A percentile compares a stretch with the other conserved stretches of the same genome.
Conservation (phyloP, 495 filamentous ascomycete species). For the Xylaria acuta region DNA sequence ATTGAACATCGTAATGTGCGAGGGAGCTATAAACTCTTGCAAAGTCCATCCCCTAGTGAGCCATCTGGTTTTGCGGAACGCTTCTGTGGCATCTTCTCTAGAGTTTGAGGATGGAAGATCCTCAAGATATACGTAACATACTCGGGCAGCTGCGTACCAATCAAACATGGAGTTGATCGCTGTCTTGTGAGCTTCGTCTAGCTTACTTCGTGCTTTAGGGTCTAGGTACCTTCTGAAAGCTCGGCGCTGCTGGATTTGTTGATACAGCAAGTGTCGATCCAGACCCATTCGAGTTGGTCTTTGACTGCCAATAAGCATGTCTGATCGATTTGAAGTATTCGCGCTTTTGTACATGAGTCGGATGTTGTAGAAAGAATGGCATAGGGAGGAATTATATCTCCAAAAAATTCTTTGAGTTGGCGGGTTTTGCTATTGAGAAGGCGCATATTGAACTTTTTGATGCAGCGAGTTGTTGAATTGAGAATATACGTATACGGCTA, state of each 20-base stretch:
- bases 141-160: constrained; percentile 37
- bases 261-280: constrained; percentile 48
- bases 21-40: no score
- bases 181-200: not conserved
- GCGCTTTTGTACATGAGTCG: constrained; percentile 28
- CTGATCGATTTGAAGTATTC: constrained; percentile 35
- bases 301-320: constrained; percentile 23
- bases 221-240: constrained; percentile 37
- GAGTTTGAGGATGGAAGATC: no score
- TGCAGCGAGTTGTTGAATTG: not conserved
- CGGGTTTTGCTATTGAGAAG: constrained; percentile 41
- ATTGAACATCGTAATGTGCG: no score
- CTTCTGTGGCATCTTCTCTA: no score
- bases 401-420: constrained; percentile 41
- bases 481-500: not conserved
- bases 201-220: not conserved
- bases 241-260: constrained; percentile 49
- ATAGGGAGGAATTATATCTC: constrained; percentile 35
- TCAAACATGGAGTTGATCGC: constrained; percentile 55
- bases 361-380: constrained; percentile 41
- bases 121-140: constrained; percentile 41
- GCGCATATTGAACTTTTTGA: constrained; percentile 28
- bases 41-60: no score
- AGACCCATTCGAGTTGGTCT: constrained; percentile 36
- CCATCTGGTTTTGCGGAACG: no score